Base-by-base conservation (phyloP, 129 eudicot species). In the Logfia minima region DNA sequence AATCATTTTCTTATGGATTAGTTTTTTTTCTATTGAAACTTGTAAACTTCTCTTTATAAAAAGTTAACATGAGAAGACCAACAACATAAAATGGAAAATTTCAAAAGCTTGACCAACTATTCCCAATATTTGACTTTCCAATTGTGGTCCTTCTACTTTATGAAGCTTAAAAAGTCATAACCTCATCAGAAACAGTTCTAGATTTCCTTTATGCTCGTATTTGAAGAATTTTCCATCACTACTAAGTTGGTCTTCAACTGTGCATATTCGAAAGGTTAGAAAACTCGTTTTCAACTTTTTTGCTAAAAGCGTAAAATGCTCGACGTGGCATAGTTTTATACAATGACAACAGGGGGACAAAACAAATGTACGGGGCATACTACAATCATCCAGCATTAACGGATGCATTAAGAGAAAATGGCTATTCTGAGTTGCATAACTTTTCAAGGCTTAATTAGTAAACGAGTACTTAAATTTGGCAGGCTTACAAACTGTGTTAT, bases 371-470 rank as follows among this genome's bases (percentile, higher is more conserved):
- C 29, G 26, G 8, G 45, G 6, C 10, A 67, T 59, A 22, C 55
- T 39, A 70, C 77, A 70, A 79, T 21, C 67, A 45, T 41, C 66
- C 78, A 61, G n/a, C 14, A 41, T 24, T 60, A 14, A 22, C 24
- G 4, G 13, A 19, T 64, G 43, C 78, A 61, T 48, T 51, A 39
- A 71, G 61, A 11, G 18, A 62, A 48, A 60, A 72, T 23, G 10
- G 19, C 69, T 13, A 58, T 31, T 65, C 1, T 11, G 19, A 72
- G 67, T 64, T 71, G 17, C 43, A 71, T 48, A 45, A 62, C 11
- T 28, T 61, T 29, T 18, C 6, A 32, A 66, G 22, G 10, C 13
- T 26, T 66, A 26, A 26, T 26, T 26, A 31, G 48, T 31, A 10
- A 31, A 66, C 70, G 18, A 3, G 4, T 58, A 21, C 63, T 31